Percentiles rank a stretch among this genome's conserved stretches.
Evolutionary conservation across 306 rosid genomes (phyloP).

Genomic region (Hylodesmum podocarpum): DNA sequence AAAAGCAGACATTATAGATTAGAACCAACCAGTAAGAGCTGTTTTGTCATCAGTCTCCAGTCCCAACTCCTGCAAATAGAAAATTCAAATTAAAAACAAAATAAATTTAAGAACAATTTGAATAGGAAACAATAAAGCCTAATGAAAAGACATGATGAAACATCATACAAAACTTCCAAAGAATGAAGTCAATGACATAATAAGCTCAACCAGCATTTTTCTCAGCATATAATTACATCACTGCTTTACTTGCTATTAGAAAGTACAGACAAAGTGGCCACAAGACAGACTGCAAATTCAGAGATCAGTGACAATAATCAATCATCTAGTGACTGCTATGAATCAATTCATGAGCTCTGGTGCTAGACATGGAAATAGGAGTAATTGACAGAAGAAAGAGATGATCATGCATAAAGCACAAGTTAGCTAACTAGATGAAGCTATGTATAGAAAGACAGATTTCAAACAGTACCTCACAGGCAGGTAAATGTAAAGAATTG

Average conservation of each 20-base stretch:
- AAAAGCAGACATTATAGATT: conserved; percentile 19
- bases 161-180: conserved; percentile 2
- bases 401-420: conserved; percentile 5
- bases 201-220: neutral
- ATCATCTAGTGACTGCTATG: conserved; percentile 2
- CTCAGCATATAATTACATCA: conserved; percentile 2
- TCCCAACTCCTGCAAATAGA: conserved; percentile 80
- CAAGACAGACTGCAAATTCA: neutral
- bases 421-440: conserved; percentile 15
- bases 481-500: neutral
- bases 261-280: neutral
- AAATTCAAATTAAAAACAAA: conserved; percentile 29
- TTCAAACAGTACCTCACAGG: neutral
- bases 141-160: neutral
- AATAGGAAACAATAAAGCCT: neutral
- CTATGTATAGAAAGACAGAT: neutral
- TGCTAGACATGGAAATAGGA: neutral
- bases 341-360: conserved; percentile 7
- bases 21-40: conserved; percentile 88
- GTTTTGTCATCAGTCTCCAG: conserved; percentile 99
- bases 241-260: neutral
- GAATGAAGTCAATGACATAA: neutral
- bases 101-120: neutral
- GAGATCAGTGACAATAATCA: neutral
- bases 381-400: neutral